Conservation (phyloP, 495 filamentous ascomycete genomes). For the Diplogelasinospora grovesii region DNA sequence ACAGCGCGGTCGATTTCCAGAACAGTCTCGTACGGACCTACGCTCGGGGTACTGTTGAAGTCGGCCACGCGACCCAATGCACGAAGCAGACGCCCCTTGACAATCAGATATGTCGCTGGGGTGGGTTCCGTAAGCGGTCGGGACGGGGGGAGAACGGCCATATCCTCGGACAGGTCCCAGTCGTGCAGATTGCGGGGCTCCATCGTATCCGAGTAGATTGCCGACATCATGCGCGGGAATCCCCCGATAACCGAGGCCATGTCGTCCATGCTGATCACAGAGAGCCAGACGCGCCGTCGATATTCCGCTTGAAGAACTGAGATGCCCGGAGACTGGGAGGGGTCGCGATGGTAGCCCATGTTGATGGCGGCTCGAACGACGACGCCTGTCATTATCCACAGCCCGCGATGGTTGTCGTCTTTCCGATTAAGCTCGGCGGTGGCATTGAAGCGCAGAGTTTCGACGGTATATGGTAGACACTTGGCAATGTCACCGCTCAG, state of each 20-base stretch:
- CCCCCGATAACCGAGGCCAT: constrained; percentile 31
- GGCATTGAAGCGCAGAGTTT: constrained; percentile 29
- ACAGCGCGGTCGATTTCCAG: constrained; percentile 20
- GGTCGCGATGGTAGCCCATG: constrained; percentile 38
- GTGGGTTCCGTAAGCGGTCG: constrained; percentile 24
- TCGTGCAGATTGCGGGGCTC: constrained; percentile 29
- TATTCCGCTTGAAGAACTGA: constrained; percentile 28
- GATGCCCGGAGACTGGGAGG: constrained; percentile 11
- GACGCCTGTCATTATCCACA: constrained; percentile 32
- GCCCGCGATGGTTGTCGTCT: constrained; percentile 14
- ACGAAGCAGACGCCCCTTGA: constrained; percentile 19
- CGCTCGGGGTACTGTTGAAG: constrained; percentile 14
- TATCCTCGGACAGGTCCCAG: constrained; percentile 24
- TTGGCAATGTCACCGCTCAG: constrained; percentile 47
- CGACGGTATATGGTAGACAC: constrained; percentile 28
- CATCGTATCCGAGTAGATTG: constrained; percentile 22
- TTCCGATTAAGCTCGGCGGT: constrained; percentile 19
- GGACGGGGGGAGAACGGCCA: constrained; percentile 20
- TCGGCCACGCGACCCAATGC: constrained; percentile 20
- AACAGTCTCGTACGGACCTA: constrained; percentile 11
- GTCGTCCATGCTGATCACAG: constrained; percentile 26
- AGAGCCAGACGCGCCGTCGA: constrained; percentile 29
- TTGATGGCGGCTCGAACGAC: constrained; percentile 29
- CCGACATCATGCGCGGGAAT: constrained; percentile 25
- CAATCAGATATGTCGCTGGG: constrained; percentile 21